Evolutionary conservation across 306 rosid genomes (phyloP), one percentile per base, ranked within the genome.

Genomic region (Sicyos baderoa): DNA sequence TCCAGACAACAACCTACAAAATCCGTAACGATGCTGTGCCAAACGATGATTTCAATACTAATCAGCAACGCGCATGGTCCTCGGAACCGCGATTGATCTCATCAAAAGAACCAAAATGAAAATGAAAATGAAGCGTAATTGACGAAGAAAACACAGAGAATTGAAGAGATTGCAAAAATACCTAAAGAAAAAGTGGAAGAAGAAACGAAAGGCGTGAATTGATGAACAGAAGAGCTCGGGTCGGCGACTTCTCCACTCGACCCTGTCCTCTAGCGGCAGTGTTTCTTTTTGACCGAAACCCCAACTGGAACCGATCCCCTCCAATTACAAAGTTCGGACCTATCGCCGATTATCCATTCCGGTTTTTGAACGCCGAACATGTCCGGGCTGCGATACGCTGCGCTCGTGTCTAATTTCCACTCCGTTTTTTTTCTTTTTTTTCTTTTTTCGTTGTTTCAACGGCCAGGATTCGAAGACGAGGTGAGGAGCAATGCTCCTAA

Each of bases 381-480:
- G 89, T 91, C 97, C 97, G 97, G 90, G 88, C 72, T 84, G 42
- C 9, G 82, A 64, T 90, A 69, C 80, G 61, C 77, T 85, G 84
- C 70, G 74, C 78, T 83, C 79, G 58, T 71, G 81, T 77, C 79
- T 56, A 56, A 13, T 7, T 65, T 65, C 21, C 70, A 65, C 37
- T 44, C 6, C 35, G 35, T 37, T 37, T 4, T 32, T 32, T 32
- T 13, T 62, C 10, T 17, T 17, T 29, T 5, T 40, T 11, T 0
- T 19, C 8, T 21, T 45, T 6, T 13, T 14, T 47, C 3, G 3
- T 45, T 21, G 6, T 22, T 15, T 67, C 0, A 7, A 66, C 71
- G 54, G 42, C 1, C 4, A 12, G 47, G 71, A 66, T 44, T 21
- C 3, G 1, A 66, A 15, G 21, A 47, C 18, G 3, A 0, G 6